Percentiles rank a stretch among this genome's conserved stretches.
These are phyloP conservation scores for Exobasidium cylindrosporum DNA, from an alignment of 1,284 basidiomycete genomes.

Conservation along the genomic window DNA sequence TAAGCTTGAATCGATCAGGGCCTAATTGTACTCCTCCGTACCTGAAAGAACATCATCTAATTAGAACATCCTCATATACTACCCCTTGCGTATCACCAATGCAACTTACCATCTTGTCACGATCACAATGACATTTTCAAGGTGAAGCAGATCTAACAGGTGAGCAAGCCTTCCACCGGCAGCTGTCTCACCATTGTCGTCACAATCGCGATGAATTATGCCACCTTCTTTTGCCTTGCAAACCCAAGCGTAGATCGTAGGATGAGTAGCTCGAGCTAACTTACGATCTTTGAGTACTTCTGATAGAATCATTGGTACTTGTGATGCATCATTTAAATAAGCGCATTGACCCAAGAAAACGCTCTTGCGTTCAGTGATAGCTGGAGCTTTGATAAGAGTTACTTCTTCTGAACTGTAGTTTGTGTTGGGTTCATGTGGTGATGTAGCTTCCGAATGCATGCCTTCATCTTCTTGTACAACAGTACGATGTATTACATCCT, in stretches of 20 bases:
- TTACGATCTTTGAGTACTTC: conserved; percentile 39
- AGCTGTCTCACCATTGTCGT: conserved; percentile 54
- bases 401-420: not conserved
- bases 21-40: conserved; percentile 50
- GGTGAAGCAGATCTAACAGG: conserved; percentile 44
- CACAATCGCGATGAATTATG: conserved; percentile 46
- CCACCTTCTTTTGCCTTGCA: conserved; percentile 33
- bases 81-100: too few species aligned
- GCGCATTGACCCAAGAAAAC: conserved; percentile 54
- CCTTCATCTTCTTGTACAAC: conserved; percentile 15
- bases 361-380: conserved; percentile 53
- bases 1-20: conserved; percentile 52
- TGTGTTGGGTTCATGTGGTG: not conserved
- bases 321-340: conserved; percentile 31
- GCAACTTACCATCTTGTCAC: conserved; percentile 34
- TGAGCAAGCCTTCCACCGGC: conserved; percentile 55
- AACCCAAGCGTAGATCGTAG: conserved; percentile 53
- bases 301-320: conserved; percentile 33
- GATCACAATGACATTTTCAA: conserved; percentile 49
- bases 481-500: too few species aligned
- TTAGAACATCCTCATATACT: too few species aligned
- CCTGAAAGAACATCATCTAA: conserved; percentile 12
- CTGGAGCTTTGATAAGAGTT: conserved; percentile 31
- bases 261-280: conserved; percentile 50
- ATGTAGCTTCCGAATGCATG: not conserved